These are phyloP conservation scores for Dactylellina leptospora DNA, from an alignment of 2,329 filamentous ascomycete genomes.

Conservation along the genomic window DNA sequence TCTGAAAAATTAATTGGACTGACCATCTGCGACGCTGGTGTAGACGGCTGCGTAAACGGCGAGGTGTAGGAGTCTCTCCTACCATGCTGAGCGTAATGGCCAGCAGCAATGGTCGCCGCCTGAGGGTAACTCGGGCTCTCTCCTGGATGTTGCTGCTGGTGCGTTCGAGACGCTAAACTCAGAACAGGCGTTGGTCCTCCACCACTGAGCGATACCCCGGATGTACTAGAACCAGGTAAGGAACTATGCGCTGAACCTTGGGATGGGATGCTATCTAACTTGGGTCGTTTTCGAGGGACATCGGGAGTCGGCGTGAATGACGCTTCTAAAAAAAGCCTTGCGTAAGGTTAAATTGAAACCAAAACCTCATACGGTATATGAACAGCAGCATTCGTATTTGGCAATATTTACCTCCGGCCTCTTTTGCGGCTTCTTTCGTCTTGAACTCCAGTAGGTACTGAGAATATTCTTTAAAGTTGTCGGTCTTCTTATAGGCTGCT, in stretches of 20 bases:
- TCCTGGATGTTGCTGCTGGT: slow-evolving; percentile 43
- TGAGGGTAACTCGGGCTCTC: slow-evolving; percentile 38
- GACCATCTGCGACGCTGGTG: slow-evolving; percentile 45
- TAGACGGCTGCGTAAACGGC: slow-evolving; percentile 48
- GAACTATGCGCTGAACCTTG: slow-evolving; percentile 51
- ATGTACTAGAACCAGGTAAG: slow-evolving; percentile 54
- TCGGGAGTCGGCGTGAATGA: slow-evolving; percentile 52
- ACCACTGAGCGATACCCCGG: slow-evolving; percentile 48
- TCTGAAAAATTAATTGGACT: slow-evolving; percentile 40
- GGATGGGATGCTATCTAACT: slow-evolving; percentile 55
- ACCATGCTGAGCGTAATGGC: slow-evolving; percentile 37
- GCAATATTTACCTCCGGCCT: slow-evolving; percentile 58
- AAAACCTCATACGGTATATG: neutral
- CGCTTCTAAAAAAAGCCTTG: slow-evolving; percentile 47
- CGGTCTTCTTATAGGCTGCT: slow-evolving; percentile 78
- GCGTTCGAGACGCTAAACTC: slow-evolving; percentile 32
- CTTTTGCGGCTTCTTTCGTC: slow-evolving; percentile 69
- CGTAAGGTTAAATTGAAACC: slow-evolving; percentile 53
- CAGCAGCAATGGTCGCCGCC: slow-evolving; percentile 16
- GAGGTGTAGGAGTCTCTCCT: slow-evolving; percentile 44
- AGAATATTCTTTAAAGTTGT: slow-evolving; percentile 73
- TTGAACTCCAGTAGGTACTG: slow-evolving; percentile 81
- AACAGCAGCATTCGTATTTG: neutral
- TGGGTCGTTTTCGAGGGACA: slow-evolving; percentile 55
- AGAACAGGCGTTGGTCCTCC: slow-evolving; percentile 31